Conservation (phyloP, 306 rosid genomes). For the Cicer bijugum region DNA sequence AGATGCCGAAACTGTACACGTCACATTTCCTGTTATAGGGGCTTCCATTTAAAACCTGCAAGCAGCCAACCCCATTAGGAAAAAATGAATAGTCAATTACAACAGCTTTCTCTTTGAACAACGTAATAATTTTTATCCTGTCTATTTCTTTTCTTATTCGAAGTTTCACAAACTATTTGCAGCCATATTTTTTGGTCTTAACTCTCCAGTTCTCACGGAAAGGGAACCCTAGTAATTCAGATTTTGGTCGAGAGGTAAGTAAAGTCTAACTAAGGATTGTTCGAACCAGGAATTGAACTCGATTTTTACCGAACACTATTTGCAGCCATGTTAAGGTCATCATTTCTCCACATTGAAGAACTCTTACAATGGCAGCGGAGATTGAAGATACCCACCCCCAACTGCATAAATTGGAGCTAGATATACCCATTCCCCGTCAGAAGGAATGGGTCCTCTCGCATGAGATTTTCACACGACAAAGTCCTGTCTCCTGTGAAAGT, state of each 20-base stretch:
- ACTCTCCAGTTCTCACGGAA: too few relatives aligned
- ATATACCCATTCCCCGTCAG: not conserved
- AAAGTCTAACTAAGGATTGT: too few relatives aligned
- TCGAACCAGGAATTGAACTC: too few relatives aligned
- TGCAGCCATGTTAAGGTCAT: slow-evolving; percentile 12
- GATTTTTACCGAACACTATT: too few relatives aligned
- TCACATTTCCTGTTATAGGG: slow-evolving; percentile 98
- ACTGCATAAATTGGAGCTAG: slow-evolving; percentile 16
- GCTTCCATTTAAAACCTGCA: slow-evolving; percentile 93
- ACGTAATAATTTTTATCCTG: slow-evolving; percentile 3
- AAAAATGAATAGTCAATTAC: slow-evolving; percentile 43
- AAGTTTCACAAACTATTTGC: slow-evolving; percentile 2
- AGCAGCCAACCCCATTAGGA: slow-evolving; percentile 40
- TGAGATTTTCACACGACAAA: not conserved
- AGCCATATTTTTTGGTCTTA: not conserved
- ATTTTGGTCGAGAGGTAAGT: too few relatives aligned
- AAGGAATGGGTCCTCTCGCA: not conserved
- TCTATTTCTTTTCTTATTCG: slow-evolving; percentile 3
- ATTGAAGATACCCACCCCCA: not conserved
- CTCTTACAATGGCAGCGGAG: not conserved
- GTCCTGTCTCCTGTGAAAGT: not conserved
- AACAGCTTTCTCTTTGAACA: slow-evolving; percentile 14
- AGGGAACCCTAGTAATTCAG: too few relatives aligned
- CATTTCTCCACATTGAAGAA: slow-evolving; percentile 15
- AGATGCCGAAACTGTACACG: slow-evolving; percentile 95